Evolutionary conservation across 306 rosid species (phyloP), one percentile per base, ranked within the genome.

Genomic region (Quercus ilex): DNA sequence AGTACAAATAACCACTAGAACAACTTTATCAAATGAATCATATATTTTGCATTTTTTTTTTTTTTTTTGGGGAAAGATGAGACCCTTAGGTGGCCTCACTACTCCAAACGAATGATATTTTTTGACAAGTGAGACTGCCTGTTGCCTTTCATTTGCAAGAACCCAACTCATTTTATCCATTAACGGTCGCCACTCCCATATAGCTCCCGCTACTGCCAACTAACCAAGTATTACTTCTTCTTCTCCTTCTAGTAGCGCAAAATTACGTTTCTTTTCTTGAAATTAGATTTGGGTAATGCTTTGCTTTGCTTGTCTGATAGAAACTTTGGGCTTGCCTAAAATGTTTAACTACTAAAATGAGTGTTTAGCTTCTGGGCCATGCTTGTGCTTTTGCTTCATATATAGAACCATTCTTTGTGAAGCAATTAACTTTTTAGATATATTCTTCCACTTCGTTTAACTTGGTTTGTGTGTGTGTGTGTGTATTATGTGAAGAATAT

Each of bases 161-260:
- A 52, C 64, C 63, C 69, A 60, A 76, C 73, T 77, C 53, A 12
- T 33, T 46, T 58, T 58, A 41, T 17, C 77, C 68, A 6, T 79
- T 26, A 58, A 73, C 80, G 64, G 57, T 60, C 79, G 52, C 82
- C 81, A 33, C 83, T 72, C 71, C 43, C 33, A 25, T 63, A 23
- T 56, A 3, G 56, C 55, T 31, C 52, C 17, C 17, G 69, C 73
- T 73, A 21, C 68, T 69, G 53, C 53, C 7, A 14, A 23, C 20
- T 9, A 30, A 2, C 33, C 69, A 13, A 17, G n/a, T 49, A 41
- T 28, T 30, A 20, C 20, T 30, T 4, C 71, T 31, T 38, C 26
- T 35, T 31, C 18, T 67, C 15, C 8, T 67, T 4, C 4, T 67
- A 18, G 46, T 41, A 41, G 11, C 46, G 51, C 72, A 35, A 67